These are phyloP conservation scores for Lumnitzera racemosa DNA, from an alignment of 345 rosid species.

Conservation along the genomic window DNA sequence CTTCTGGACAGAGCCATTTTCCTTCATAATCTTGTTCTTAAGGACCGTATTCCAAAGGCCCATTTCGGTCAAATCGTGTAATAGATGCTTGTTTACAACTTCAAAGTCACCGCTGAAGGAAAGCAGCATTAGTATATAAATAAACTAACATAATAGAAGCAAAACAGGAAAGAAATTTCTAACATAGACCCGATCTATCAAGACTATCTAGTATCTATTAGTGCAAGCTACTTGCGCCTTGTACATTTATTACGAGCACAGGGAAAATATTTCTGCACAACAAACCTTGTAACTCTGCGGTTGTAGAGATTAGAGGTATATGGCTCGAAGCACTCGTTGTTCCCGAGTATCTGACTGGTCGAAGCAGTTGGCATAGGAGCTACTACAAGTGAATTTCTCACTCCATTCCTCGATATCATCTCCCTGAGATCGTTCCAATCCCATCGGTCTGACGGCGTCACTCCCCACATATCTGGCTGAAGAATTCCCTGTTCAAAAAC, in stretches of 20 bases:
- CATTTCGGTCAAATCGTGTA: constrained; percentile 84
- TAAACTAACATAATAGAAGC: background rate
- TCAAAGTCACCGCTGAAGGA: constrained; percentile 72
- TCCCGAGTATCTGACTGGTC: constrained; percentile 95
- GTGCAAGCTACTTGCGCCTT: background rate
- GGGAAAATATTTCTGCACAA: background rate
- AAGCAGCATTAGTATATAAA: too few relatives aligned
- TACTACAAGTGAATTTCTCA: constrained; percentile 81
- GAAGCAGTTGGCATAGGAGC: constrained; percentile 99
- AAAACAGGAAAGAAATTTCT: background rate
- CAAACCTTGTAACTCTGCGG: constrained; percentile 82
- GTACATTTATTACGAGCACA: background rate
- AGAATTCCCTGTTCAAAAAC: constrained; percentile 55
- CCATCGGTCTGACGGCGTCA: constrained; percentile 61
- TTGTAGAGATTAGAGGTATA: constrained; percentile 87
- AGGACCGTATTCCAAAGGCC: constrained; percentile 72
- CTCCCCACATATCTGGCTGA: constrained; percentile 97
- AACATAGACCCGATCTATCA: background rate
- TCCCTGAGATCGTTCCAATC: constrained; percentile 61
- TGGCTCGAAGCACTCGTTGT: constrained; percentile 93
- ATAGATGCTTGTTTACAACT: constrained; percentile 95
- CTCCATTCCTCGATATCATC: constrained; percentile 62
- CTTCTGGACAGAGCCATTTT: constrained; percentile 70
- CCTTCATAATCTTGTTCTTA: constrained; percentile 70
- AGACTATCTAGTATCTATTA: too few relatives aligned